Percentiles rank a stretch among this genome's conserved stretches.
phyloP scores from a whole-genome alignment of 805 yeast species.

The Saccharomycopsis vini region DNA sequence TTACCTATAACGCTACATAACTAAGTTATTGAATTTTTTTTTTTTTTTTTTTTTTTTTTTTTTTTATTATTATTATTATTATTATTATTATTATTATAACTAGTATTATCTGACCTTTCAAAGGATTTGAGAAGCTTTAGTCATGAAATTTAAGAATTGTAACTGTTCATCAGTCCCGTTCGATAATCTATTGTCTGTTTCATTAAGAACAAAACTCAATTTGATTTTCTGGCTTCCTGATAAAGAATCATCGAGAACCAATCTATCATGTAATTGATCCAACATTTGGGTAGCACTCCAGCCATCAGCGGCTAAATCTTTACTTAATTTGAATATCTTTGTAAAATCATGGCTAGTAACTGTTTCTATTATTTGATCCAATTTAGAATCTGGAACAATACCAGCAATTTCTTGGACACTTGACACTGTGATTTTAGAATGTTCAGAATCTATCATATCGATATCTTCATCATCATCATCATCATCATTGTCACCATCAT shows the following conservation, averaged over 20 bases:
- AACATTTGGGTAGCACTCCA: conserved; percentile 72
- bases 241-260: conserved; percentile 46
- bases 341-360: conserved; percentile 28
- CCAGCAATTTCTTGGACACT: conserved; percentile 62
- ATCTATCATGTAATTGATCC: conserved; percentile 60
- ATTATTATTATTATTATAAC: too few relatives aligned
- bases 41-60: too few relatives aligned
- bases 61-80: too few relatives aligned
- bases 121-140: conserved; percentile 40
- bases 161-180: conserved; percentile 88
- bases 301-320: conserved; percentile 51
- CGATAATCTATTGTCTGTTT: conserved; percentile 62
- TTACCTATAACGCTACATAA: too few relatives aligned
- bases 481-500: too few relatives aligned
- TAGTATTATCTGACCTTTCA: too few relatives aligned
- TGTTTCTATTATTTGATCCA: conserved; percentile 34
- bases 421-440: conserved; percentile 23
- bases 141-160: conserved; percentile 59
- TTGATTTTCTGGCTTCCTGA: conserved; percentile 49
- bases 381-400: conserved; percentile 44
- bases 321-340: conserved; percentile 35
- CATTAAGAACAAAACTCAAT: conserved; percentile 58
- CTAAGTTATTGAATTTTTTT: too few relatives aligned
- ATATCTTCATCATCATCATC: conserved; percentile 26
- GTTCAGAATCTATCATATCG: conserved; percentile 25